Percentiles rank a stretch among this genome's conserved stretches.
phyloP scores from a whole-genome alignment of 78 protist species.

The Thecamonas trahens region DNA sequence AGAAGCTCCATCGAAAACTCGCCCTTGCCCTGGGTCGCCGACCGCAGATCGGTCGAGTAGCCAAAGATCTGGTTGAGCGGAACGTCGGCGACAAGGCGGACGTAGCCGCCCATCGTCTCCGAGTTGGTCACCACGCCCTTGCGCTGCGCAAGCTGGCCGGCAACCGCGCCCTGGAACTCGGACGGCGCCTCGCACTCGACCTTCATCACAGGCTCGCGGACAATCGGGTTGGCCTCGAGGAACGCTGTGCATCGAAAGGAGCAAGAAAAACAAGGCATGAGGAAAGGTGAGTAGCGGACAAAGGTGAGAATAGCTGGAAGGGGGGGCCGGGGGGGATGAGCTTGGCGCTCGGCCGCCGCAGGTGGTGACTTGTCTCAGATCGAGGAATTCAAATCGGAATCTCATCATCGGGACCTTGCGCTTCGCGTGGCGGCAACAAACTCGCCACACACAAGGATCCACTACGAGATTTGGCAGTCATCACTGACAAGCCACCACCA shows the following conservation, averaged over 20 bases:
- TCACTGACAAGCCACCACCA: no score
- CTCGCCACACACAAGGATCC: no score
- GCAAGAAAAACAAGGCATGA: no score
- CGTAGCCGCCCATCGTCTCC: conserved; percentile 18
- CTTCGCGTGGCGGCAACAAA: no score
- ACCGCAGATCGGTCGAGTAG: conserved; percentile 82
- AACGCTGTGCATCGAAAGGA: conserved; percentile 18
- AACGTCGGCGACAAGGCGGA: not conserved
- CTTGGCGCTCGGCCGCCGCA: no score
- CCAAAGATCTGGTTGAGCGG: conserved; percentile 92
- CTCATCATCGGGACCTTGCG: no score
- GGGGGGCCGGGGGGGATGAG: no score
- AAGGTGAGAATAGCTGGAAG: no score
- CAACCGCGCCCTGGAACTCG: conserved; percentile 59
- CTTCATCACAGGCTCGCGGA: conserved; percentile 90
- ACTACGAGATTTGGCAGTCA: no score
- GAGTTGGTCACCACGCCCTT: conserved; percentile 55
- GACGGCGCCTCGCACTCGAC: conserved; percentile 74
- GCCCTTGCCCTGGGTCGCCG: conserved; percentile 66
- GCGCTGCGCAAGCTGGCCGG: conserved; percentile 53
- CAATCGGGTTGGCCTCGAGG: conserved; percentile 36
- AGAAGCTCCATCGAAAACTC: conserved; percentile 76
- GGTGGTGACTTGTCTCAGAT: no score
- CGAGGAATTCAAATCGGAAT: no score
- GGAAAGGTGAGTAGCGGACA: no score